Base-by-base conservation (phyloP, 768 basidiomycete species). In the Podaxis rugospora region DNA sequence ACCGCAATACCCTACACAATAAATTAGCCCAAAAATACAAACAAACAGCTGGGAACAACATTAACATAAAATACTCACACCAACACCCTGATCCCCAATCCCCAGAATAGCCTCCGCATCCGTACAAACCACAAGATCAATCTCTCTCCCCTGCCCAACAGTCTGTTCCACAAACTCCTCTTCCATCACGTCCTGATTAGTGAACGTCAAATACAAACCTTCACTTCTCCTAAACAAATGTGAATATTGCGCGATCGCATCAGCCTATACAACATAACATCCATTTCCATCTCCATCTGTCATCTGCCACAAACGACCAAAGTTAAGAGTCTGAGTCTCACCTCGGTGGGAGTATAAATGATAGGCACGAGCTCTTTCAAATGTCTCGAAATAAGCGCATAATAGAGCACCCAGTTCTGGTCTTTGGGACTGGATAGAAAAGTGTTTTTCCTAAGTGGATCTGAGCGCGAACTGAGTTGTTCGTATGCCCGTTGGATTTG, bases 51-150 rank as follows among this genome's bases (percentile, higher is more conserved):
- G 2, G 35, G 13, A 27, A 37, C 50, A 49, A 52, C 36, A 4
- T 7, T 32, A 46, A 21, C 9, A 62, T 9, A 51, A 10, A 18
- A 36, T 10, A 66, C 73, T 55, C 67, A 82, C 87, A 70, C 77
- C 90, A 73, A 93, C 92, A 59, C 93, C 81, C 64, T 82, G 81
- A 68, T 82, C 81, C 1, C 81, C 81, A 54, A 82, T 82, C 14
- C 93, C 93, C 9, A 95, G 76, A 61, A 95, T 94, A 0, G 90
- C 90, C 66, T 93, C 92, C 3, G 88, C 84, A 69, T 95, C 93
- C 0, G 91, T 89, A 57, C 88, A 88, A 25, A 95, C 91, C 54
- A 95, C 79, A 23, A 95, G 76, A 62, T 94, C 88, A 57, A 95
- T 83, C 27, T 86, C 75, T 27, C 79, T 75, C 5, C 81, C 84